Evolutionary conservation across 225 moss, liverwort and hornwort species (phyloP), one percentile per base, ranked within the genome.

Genomic region (Pleurozium schreberi): DNA sequence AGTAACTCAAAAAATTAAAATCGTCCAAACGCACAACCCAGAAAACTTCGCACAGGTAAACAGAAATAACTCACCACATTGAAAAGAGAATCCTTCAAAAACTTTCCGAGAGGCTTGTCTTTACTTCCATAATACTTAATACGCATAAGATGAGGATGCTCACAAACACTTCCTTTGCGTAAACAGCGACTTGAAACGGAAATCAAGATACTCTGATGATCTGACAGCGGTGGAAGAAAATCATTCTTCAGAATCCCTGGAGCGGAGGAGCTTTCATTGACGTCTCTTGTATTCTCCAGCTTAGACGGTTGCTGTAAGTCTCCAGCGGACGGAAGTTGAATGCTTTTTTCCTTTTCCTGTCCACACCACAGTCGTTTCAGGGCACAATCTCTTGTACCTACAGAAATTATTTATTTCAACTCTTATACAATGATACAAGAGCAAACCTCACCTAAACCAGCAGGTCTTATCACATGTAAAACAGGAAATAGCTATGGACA

Each of bases 41-140:
- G 71, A 73, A 50, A 57, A 62, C 38, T 52, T 60, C 10, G 79
- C 58, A 53, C 18, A 75, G 74, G 66, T 87, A 64, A 75, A 53
- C 25, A 64, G 38, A 71, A 42, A 85, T 71, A 81, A 80, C 90
- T 92, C 93, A 98, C 98, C 90, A 90, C 92, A 81, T 96, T 94
- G 89, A 96, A 98, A 62, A 98, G 93, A 45, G 93, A 88, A 86
- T 96, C 96, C 85, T 94, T 95, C 90, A 98, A 91, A 89, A 95
- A 97, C 91, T 89, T 94, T 90, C 97, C 98, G 62, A 98, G 96
- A 79, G 96, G 97, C 84, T 95, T 96, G 69, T 98, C 98, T 49
- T 88, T 93, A 82, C 86, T 93, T 73, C 96, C 96, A 87, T 98
- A 98, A 86, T 93, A 96, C 71, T 91, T 91, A 28, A 98, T 97